A percentile compares a stretch with the other conserved stretches of the same genome.
Evolutionary conservation across 208 protist species (phyloP).

Genomic region (Trypanosoma brucei): DNA sequence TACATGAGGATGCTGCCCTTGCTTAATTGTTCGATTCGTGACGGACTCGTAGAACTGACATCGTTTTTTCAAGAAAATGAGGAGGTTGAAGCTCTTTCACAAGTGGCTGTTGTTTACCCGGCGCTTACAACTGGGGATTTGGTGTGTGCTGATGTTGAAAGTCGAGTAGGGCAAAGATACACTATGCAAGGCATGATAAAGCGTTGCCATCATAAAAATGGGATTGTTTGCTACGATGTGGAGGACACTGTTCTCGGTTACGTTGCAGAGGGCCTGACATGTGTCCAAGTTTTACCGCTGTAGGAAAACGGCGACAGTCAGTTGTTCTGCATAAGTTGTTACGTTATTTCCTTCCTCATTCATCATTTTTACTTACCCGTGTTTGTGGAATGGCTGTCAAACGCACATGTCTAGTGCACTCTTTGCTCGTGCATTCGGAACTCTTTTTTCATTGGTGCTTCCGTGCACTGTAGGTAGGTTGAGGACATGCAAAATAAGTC

Average conservation of each 20-base stretch:
- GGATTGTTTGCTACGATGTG: conserved; percentile 38
- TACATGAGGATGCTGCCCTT: conserved; percentile 32
- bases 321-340: too few relatives aligned
- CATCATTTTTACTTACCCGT: neutral
- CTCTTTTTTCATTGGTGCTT: conserved; percentile 16
- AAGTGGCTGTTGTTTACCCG: conserved; percentile 43
- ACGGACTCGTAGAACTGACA: conserved; percentile 16
- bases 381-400: too few relatives aligned
- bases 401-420: too few relatives aligned
- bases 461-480: conserved; percentile 4
- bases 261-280: conserved; percentile 31
- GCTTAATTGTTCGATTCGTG: conserved; percentile 20
- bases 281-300: conserved; percentile 44
- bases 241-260: conserved; percentile 26
- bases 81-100: conserved; percentile 5
- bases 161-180: conserved; percentile 3
- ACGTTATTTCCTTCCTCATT: too few relatives aligned
- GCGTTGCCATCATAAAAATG: conserved; percentile 24
- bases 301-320: conserved; percentile 6
- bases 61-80: conserved; percentile 21
- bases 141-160: conserved; percentile 26
- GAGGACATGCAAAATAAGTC: conserved; percentile 22
- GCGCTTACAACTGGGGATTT: conserved; percentile 40
- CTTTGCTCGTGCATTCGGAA: neutral
- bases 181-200: conserved; percentile 36